Conservation (phyloP, 2,329 filamentous ascomycete species). For the Alternaria brassicae region DNA sequence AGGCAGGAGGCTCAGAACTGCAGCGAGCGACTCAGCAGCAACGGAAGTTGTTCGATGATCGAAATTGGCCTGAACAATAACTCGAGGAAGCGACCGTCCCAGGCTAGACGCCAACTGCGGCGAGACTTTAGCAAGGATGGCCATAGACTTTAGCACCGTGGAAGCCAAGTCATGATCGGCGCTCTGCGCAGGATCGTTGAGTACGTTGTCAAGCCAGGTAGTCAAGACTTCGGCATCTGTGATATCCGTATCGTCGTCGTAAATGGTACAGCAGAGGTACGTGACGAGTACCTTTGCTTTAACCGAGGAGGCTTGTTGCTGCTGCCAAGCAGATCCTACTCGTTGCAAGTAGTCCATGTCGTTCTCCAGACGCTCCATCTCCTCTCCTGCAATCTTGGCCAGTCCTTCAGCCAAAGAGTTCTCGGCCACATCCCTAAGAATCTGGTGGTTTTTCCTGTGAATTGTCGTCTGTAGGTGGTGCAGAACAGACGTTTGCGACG, state of each 20-base stretch:
- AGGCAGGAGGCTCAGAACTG: conserved; percentile 80
- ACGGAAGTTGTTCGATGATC: conserved; percentile 72
- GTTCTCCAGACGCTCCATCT: conserved; percentile 86
- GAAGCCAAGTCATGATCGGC: conserved; percentile 77
- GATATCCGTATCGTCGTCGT: conserved; percentile 72
- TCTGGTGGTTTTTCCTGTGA: conserved; percentile 24
- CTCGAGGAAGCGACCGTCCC: conserved; percentile 80
- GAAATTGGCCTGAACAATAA: conserved; percentile 84
- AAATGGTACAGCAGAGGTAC: conserved; percentile 82
- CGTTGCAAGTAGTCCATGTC: conserved; percentile 85
- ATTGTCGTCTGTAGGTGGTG: conserved; percentile 64
- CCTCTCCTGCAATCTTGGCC: conserved; percentile 76
- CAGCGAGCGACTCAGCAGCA: conserved; percentile 84
- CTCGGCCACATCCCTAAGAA: conserved; percentile 29
- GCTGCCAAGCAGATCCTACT: conserved; percentile 83
- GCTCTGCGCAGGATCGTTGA: conserved; percentile 83
- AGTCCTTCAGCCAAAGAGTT: conserved; percentile 61
- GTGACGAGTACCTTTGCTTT: conserved; percentile 83
- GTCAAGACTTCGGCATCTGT: conserved; percentile 81
- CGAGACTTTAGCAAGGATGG: conserved; percentile 78
- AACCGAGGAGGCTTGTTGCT: conserved; percentile 82
- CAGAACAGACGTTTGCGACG: conserved; percentile 71
- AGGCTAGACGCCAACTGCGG: conserved; percentile 75
- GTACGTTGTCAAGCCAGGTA: conserved; percentile 82
- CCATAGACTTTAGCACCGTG: conserved; percentile 80